Percentiles rank a stretch among this genome's conserved stretches.
Conservation (phyloP, 177 flowering plant species). For the Vitis hybrid region DNA sequence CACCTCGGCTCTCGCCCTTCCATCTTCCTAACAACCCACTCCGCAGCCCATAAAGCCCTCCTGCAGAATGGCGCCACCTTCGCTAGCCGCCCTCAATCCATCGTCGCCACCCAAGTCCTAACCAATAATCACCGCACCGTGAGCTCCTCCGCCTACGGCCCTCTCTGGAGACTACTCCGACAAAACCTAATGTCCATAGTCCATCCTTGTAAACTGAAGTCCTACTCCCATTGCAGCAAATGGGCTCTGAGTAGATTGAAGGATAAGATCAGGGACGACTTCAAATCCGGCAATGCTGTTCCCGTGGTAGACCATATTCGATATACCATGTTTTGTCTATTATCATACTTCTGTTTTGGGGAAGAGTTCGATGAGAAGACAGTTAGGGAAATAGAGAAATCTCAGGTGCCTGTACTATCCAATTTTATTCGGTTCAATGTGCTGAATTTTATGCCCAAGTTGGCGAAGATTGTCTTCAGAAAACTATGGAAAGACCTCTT, state of each 20-base stretch:
- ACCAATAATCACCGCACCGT: slow-evolving; percentile 11
- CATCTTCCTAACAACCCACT: slow-evolving; percentile 11
- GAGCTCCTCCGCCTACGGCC: slow-evolving; percentile 13
- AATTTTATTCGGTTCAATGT: slow-evolving; percentile 12
- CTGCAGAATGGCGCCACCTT: slow-evolving; percentile 13
- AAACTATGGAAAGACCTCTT: slow-evolving; percentile 13
- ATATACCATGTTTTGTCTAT: slow-evolving; percentile 10
- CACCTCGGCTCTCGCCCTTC: slow-evolving; percentile 16
- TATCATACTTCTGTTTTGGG: slow-evolving; percentile 16
- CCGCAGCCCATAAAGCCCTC: slow-evolving; percentile 13
- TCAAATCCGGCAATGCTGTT: not conserved
- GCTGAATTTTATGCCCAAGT: slow-evolving; percentile 10
- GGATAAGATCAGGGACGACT: not conserved
- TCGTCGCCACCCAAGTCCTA: not conserved
- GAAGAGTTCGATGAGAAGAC: slow-evolving; percentile 8
- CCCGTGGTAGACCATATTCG: slow-evolving; percentile 6
- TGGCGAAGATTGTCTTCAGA: slow-evolving; percentile 14
- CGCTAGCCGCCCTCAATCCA: slow-evolving; percentile 16
- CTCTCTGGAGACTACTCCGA: slow-evolving; percentile 17
- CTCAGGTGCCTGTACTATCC: not conserved
- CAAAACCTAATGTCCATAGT: slow-evolving; percentile 8
- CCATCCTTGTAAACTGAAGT: slow-evolving; percentile 4
- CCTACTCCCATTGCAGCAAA: slow-evolving; percentile 3
- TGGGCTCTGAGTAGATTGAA: slow-evolving; percentile 1
- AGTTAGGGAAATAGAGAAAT: slow-evolving; percentile 5